Conservation (phyloP, 2,329 filamentous ascomycete species). For the Hypoxylon rubiginosum region DNA sequence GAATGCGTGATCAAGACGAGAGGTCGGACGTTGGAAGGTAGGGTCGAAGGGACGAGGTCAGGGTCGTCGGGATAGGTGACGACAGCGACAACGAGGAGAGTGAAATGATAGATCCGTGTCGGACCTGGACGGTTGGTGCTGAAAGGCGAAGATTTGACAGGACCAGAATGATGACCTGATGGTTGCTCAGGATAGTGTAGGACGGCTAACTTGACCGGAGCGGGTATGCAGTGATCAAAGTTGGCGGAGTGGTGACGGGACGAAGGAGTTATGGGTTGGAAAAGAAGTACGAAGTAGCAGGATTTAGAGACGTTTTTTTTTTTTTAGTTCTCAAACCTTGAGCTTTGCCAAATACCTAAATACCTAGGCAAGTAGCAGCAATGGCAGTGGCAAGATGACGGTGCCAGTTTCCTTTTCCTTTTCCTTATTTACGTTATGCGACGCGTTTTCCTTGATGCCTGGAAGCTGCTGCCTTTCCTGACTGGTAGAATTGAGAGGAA, state of each 20-base stretch:
- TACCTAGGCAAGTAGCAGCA: constrained; percentile 34
- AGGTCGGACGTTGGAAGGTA: constrained; percentile 48
- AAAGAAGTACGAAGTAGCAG: constrained; percentile 46
- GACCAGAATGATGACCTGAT: constrained; percentile 37
- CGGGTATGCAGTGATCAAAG: constrained; percentile 39
- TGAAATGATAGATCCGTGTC: constrained; percentile 46
- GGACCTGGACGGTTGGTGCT: constrained; percentile 46
- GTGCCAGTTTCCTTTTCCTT: constrained; percentile 44
- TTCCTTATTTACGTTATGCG: not conserved
- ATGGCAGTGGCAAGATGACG: constrained; percentile 20
- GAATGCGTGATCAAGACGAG: constrained; percentile 46
- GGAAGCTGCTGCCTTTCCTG: constrained; percentile 4
- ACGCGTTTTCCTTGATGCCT: not conserved
- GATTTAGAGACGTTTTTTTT: constrained; percentile 53
- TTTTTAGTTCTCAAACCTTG: constrained; percentile 56
- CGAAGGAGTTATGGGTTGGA: constrained; percentile 42
- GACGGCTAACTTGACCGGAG: constrained; percentile 40
- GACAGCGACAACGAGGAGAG: constrained; percentile 39
- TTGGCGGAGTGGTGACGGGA: constrained; percentile 52
- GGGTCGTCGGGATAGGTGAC: constrained; percentile 39
- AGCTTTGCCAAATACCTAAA: constrained; percentile 52
- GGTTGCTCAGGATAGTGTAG: constrained; percentile 39
- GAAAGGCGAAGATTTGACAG: constrained; percentile 36
- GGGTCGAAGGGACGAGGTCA: constrained; percentile 51
- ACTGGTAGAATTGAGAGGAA: not conserved